phyloP scores from a whole-genome alignment of 306 rosid genomes.

The Inga leiocalycina region DNA sequence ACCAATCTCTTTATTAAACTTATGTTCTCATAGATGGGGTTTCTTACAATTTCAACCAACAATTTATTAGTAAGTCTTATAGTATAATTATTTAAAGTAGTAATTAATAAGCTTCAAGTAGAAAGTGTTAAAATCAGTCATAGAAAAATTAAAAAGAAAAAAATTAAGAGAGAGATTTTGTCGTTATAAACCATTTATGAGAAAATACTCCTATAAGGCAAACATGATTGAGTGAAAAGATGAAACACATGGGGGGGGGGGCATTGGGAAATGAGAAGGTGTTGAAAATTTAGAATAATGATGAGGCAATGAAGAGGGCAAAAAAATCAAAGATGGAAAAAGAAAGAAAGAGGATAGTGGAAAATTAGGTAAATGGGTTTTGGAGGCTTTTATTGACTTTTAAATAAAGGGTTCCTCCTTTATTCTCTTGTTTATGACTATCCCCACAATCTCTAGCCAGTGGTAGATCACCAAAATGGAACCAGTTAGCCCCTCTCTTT shows the following conservation, averaged over 20 bases:
- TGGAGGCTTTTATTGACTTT: conserved; percentile 36
- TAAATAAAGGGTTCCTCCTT: conserved; percentile 20
- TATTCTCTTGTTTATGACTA: conserved; percentile 11
- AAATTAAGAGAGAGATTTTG: background rate
- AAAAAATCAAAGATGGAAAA: background rate
- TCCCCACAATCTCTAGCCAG: background rate
- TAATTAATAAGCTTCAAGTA: background rate
- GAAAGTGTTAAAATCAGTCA: background rate
- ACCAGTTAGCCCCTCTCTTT: conserved; percentile 23
- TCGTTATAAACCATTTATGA: background rate
- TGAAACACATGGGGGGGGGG: background rate
- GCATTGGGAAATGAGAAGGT: conserved; percentile 10
- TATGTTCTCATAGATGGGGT: too few species aligned
- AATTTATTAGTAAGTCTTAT: too few species aligned
- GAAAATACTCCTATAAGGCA: background rate
- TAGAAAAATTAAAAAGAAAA: too few species aligned
- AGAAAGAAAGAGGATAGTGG: conserved; percentile 32
- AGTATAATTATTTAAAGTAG: background rate
- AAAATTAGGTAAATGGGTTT: conserved; percentile 53
- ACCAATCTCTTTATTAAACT: too few species aligned
- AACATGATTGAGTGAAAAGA: background rate
- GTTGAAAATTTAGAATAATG: background rate
- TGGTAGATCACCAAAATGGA: conserved; percentile 21
- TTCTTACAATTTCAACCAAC: too few species aligned
- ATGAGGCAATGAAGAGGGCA: conserved; percentile 1